Evolutionary conservation across 305 asterid species (phyloP).

Genomic region (Caryopteris hybrid): DNA sequence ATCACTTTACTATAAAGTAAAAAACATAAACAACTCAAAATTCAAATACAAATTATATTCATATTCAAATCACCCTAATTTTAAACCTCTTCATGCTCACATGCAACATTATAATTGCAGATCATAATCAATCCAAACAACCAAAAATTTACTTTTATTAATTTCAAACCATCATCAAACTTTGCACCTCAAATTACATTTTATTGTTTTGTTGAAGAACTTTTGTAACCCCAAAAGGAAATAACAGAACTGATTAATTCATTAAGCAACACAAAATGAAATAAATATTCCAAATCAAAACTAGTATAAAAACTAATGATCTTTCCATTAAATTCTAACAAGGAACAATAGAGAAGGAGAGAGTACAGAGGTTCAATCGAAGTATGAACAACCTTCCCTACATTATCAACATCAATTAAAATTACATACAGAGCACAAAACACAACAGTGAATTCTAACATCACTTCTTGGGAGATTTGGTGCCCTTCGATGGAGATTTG

Average conservation of each 20-base stretch:
- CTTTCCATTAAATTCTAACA: conserved; percentile 14
- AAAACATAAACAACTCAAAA: too few species aligned
- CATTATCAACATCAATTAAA: conserved; percentile 3
- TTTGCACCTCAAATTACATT: too few species aligned
- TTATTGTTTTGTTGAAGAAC: too few species aligned
- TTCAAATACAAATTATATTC: too few species aligned
- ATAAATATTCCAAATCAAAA: neutral
- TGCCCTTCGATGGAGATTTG: conserved; percentile 29
- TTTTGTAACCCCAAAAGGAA: too few species aligned
- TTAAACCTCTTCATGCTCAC: too few species aligned
- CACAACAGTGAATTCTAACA: neutral
- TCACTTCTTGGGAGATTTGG: conserved; percentile 42
- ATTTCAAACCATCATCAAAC: too few species aligned
- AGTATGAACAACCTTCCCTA: conserved; percentile 18
- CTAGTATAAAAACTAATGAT: neutral
- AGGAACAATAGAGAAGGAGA: neutral
- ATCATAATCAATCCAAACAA: too few species aligned
- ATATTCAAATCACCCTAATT: too few species aligned
- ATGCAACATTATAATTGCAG: too few species aligned
- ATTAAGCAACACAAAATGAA: neutral
- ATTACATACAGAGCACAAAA: conserved; percentile 5
- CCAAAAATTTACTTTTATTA: too few species aligned
- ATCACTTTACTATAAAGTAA: too few species aligned
- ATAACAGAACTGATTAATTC: neutral
- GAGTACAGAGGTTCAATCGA: neutral